Percentiles rank a stretch among this genome's conserved stretches.
Conservation (phyloP, 306 rosid genomes). For the Spatholobus suberectus region DNA sequence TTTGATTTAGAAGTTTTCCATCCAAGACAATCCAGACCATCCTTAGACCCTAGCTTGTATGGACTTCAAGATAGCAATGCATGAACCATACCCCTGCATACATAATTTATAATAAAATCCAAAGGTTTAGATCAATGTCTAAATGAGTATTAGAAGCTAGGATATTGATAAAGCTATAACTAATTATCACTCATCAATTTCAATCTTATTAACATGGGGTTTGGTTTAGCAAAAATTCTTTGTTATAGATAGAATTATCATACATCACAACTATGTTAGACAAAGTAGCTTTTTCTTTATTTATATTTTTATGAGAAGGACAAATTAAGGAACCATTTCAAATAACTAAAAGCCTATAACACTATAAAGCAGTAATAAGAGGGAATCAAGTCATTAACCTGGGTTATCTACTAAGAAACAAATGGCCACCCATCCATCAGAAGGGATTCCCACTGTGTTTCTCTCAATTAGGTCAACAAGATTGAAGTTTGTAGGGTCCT, state of each 20-base stretch:
- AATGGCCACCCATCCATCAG: slow-evolving; percentile 76
- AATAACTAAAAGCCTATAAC: too few relatives aligned
- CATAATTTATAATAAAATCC: background rate
- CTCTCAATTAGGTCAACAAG: slow-evolving; percentile 69
- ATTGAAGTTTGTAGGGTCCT: slow-evolving; percentile 56
- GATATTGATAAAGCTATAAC: too few relatives aligned
- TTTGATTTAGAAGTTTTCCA: slow-evolving; percentile 71
- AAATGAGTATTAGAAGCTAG: too few relatives aligned
- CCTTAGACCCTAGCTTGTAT: slow-evolving; percentile 75
- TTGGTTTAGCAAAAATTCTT: too few relatives aligned
- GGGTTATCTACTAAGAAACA: slow-evolving; percentile 75
- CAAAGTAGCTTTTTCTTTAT: background rate
- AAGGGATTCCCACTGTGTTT: slow-evolving; percentile 66
- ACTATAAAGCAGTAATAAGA: background rate
- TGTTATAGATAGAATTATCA: too few relatives aligned
- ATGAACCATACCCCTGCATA: slow-evolving; percentile 74
- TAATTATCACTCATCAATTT: too few relatives aligned
- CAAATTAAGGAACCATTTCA: background rate
- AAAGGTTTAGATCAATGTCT: background rate
- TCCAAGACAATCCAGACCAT: slow-evolving; percentile 82
- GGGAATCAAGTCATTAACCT: slow-evolving; percentile 37
- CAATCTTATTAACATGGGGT: too few relatives aligned
- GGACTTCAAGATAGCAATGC: slow-evolving; percentile 80
- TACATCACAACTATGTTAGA: background rate
- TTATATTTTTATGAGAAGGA: background rate